Evolutionary conservation across 371 early-diverging fungal genomes (phyloP).

Genomic region (Rhizomucor pusillus): DNA sequence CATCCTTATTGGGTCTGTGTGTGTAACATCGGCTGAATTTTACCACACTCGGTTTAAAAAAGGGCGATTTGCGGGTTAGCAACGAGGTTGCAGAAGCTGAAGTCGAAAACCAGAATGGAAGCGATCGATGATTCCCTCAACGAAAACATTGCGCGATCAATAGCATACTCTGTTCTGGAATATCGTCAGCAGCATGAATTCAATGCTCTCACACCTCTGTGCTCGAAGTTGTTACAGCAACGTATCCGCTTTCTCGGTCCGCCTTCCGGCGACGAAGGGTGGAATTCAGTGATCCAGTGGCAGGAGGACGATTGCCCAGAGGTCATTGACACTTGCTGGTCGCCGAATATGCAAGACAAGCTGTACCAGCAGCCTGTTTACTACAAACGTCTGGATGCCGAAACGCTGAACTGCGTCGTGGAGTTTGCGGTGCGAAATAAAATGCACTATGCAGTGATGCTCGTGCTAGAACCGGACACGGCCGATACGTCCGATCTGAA

Average conservation of each 20-base stretch:
- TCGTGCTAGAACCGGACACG: conserved; percentile 25
- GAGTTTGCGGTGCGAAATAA: conserved; percentile 29
- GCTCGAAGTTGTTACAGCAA: conserved; percentile 33
- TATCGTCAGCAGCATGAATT: conserved; percentile 32
- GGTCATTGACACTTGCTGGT: conserved; percentile 33
- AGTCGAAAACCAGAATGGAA: too few species aligned
- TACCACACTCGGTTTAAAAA: too few species aligned
- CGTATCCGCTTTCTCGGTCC: conserved; percentile 30
- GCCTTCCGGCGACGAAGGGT: conserved; percentile 10
- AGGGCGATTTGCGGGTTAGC: too few species aligned
- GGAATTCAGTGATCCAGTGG: conserved; percentile 39
- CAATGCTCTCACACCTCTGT: conserved; percentile 26
- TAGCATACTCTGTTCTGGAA: conserved; percentile 42
- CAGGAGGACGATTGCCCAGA: conserved; percentile 35
- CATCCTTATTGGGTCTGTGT: too few species aligned
- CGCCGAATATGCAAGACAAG: conserved; percentile 15
- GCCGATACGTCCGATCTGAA: conserved; percentile 39
- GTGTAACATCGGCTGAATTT: too few species aligned
- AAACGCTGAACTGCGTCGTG: conserved; percentile 36
- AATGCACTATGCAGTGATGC: conserved; percentile 32
- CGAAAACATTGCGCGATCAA: conserved; percentile 46
- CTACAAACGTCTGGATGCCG: conserved; percentile 43
- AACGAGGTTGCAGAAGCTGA: too few species aligned
- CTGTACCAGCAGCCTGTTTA: conserved; percentile 36
- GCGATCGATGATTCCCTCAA: conserved; percentile 52